A percentile compares a stretch with the other conserved stretches of the same genome.
Evolutionary conservation across 2,329 filamentous ascomycete genomes (phyloP).

Genomic region (Shiraia bambusicola): DNA sequence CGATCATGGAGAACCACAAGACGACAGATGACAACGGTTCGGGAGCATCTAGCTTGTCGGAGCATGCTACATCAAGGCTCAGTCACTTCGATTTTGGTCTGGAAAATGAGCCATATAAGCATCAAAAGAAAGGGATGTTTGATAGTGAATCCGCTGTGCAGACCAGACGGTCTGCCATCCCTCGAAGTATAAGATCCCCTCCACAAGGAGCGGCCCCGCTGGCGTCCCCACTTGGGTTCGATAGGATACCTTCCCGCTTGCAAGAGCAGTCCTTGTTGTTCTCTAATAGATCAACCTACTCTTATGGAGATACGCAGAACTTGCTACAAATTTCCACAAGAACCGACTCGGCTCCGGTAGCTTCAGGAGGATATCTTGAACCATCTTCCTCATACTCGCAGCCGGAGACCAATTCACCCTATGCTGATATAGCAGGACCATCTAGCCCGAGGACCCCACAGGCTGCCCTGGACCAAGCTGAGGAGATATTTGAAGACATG

Average conservation of each 20-base stretch:
- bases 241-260: constrained; percentile 7
- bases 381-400: constrained; percentile 28
- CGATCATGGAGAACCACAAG: constrained; percentile 1
- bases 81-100: constrained; percentile 32
- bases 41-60: background rate
- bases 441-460: constrained; percentile 20
- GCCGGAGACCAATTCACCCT: constrained; percentile 14
- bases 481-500: constrained; percentile 30
- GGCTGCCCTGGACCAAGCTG: constrained; percentile 33
- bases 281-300: constrained; percentile 31
- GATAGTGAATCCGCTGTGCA: background rate
- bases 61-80: constrained; percentile 12
- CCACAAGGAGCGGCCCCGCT: constrained; percentile 28
- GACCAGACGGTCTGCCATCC: constrained; percentile 9
- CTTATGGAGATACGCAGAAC: constrained; percentile 41
- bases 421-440: constrained; percentile 22
- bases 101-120: background rate
- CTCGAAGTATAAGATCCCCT: constrained; percentile 20
- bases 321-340: constrained; percentile 29
- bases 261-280: constrained; percentile 25
- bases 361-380: constrained; percentile 8
- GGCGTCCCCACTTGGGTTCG: constrained; percentile 30
- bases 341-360: background rate
- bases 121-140: background rate
- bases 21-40: background rate